Evolutionary conservation across 2,329 filamentous ascomycete species (phyloP).

Genomic region (Talaromyces marneffei): DNA sequence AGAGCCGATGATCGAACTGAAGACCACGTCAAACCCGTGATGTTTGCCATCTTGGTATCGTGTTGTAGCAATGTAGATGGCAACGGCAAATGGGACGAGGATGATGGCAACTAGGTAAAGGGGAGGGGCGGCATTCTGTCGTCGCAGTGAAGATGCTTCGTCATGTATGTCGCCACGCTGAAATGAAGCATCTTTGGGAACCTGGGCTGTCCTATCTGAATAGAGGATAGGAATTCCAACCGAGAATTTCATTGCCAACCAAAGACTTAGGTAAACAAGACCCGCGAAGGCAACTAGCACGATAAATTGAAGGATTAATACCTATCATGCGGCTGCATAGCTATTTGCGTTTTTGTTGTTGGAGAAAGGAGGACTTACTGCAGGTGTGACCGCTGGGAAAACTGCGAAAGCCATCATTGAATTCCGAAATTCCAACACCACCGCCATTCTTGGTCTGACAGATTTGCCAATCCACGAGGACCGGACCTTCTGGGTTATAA

Average conservation of each 20-base stretch:
- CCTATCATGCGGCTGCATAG: too few species aligned
- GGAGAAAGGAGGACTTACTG: conserved; percentile 37
- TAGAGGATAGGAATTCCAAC: background rate
- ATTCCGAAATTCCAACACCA: conserved; percentile 18
- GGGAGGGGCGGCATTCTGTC: background rate
- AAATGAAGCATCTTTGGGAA: background rate
- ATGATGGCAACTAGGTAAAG: background rate
- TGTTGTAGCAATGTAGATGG: background rate
- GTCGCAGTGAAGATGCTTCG: background rate
- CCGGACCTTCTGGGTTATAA: conserved; percentile 50
- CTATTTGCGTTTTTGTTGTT: background rate
- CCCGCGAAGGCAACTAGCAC: background rate
- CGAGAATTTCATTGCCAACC: background rate
- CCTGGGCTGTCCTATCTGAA: background rate
- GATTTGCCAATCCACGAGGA: conserved; percentile 69
- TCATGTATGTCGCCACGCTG: background rate
- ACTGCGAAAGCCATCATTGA: conserved; percentile 75
- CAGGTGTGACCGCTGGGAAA: conserved; percentile 75
- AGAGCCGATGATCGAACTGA: background rate
- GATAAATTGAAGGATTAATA: background rate
- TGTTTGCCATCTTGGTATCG: background rate
- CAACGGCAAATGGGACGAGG: background rate
- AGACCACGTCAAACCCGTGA: background rate
- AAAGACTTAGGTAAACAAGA: background rate
- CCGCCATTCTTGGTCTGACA: conserved; percentile 59